Conservation (phyloP, 768 basidiomycete species). For the Mycena filopes region DNA sequence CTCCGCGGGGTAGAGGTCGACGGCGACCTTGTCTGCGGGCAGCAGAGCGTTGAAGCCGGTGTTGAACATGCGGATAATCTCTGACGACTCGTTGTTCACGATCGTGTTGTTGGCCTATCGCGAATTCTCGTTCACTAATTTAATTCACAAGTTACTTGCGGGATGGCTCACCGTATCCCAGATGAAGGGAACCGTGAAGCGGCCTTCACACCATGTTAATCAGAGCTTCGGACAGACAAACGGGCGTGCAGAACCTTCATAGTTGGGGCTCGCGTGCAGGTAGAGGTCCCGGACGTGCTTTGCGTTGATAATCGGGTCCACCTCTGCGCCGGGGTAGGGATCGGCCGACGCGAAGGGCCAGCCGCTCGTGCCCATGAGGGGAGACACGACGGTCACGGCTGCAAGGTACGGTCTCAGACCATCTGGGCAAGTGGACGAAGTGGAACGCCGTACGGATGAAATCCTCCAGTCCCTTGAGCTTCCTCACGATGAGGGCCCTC, state of each 20-base stretch:
- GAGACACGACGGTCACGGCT: conserved; percentile 88
- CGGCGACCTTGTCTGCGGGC: conserved; percentile 61
- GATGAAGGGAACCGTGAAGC: conserved; percentile 89
- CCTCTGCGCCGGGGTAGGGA: conserved; percentile 76
- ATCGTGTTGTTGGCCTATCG: conserved; percentile 61
- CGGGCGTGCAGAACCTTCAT: conserved; percentile 38
- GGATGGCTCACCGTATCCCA: conserved; percentile 86
- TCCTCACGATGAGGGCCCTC: conserved; percentile 86
- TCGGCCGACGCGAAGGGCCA: conserved; percentile 88
- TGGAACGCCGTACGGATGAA: conserved; percentile 73
- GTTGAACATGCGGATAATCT: conserved; percentile 96
- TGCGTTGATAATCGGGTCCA: conserved; percentile 76
- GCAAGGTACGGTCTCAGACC: not conserved
- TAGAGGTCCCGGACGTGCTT: conserved; percentile 89
- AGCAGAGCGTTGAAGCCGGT: conserved; percentile 81
- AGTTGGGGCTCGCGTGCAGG: conserved; percentile 75
- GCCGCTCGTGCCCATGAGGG: conserved; percentile 83
- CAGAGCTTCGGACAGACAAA: conserved; percentile 55
- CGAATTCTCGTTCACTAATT: not conserved
- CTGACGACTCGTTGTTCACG: conserved; percentile 96
- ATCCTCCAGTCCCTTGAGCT: conserved; percentile 92
- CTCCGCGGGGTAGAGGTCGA: conserved; percentile 38
- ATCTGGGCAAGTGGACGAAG: not conserved
- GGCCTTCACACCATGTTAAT: conserved; percentile 64
- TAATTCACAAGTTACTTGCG: not conserved